Conservation (phyloP, 225 moss, liverwort and hornwort species). For the Marchantia polymorpha region DNA sequence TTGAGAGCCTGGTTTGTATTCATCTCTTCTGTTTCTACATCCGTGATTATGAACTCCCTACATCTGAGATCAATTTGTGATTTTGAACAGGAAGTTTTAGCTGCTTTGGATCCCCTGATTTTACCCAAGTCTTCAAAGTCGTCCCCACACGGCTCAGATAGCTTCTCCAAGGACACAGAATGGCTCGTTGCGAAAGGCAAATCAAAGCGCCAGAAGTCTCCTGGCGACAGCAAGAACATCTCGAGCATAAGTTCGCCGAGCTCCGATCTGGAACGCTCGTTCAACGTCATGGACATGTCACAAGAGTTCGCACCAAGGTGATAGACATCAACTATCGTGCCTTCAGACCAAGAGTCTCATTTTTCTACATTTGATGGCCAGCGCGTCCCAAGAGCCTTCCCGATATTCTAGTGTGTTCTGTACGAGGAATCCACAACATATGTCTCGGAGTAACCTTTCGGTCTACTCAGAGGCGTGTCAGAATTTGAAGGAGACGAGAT, state of each 20-base stretch:
- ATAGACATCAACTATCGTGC: not conserved
- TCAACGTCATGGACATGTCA: not conserved
- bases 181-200: constrained; percentile 14
- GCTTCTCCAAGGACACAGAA: not conserved
- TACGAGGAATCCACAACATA: too few species aligned
- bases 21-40: too few species aligned
- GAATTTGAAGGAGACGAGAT: too few species aligned
- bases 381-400: too few species aligned
- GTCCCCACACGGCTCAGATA: not conserved
- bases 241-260: not conserved
- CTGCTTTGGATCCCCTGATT: constrained; percentile 18
- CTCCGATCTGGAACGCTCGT: not conserved
- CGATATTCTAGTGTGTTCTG: too few species aligned
- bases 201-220: not conserved
- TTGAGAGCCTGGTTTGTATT: too few species aligned
- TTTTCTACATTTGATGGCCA: too few species aligned
- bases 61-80: not conserved
- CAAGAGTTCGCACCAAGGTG: constrained; percentile 17
- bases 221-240: not conserved
- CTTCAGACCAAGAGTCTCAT: not conserved
- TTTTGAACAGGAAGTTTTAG: constrained; percentile 25
- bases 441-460: too few species aligned
- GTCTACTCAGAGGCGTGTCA: too few species aligned
- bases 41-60: too few species aligned
- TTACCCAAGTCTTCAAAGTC: not conserved